Base-by-base conservation (phyloP, 75 land plant species). In the Cupressus sempervirens region DNA sequence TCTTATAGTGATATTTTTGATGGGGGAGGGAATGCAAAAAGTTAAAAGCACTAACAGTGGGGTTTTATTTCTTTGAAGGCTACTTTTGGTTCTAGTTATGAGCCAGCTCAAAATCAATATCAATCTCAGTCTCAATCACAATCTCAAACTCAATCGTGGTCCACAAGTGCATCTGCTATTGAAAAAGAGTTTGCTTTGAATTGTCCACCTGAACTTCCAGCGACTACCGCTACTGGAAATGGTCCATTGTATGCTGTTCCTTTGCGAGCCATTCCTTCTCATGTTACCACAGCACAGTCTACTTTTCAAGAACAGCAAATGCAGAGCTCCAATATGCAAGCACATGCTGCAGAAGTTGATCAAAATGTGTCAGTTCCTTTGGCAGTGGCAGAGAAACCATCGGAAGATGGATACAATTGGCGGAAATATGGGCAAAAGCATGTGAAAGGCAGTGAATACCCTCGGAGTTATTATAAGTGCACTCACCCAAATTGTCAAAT, bases 381-480 rank as follows among this genome's bases (percentile, higher is more conserved):
- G 75, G 75, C 15, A 56, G 54, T 85, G 43, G 83, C 79, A 53
- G 94, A 94, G 67, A 90, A 90, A 73, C 88, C 88, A 32, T 85
- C 91, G 50, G 96, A 91, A 76, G 96, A 94, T 91, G 96, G 96
- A 81, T 94, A 90, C 84, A 90, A 93, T 86, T 94, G 96, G 96
- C 87, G 96, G 18, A 94, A 94, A 80, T 94, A 94, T 90, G 96
- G 96, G 70, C 96, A 94, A 90, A 94, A 94, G 84, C 90, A 84
- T 82, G 94, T 94, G 62, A 94, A 93, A 79, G 96, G 96, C 43
- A 94, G 93, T 84, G 93, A 92, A 58, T 93, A 87, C 85, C 86
- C 94, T 14, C 90, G 96, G 52, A 93, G 96, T 72, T 94, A 94
- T 68, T 94, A 93, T 86, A 94, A 86, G 84, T 94, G 96, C 86